phyloP scores from a whole-genome alignment of 75 land plant species.

The Pinus albicaulis region DNA sequence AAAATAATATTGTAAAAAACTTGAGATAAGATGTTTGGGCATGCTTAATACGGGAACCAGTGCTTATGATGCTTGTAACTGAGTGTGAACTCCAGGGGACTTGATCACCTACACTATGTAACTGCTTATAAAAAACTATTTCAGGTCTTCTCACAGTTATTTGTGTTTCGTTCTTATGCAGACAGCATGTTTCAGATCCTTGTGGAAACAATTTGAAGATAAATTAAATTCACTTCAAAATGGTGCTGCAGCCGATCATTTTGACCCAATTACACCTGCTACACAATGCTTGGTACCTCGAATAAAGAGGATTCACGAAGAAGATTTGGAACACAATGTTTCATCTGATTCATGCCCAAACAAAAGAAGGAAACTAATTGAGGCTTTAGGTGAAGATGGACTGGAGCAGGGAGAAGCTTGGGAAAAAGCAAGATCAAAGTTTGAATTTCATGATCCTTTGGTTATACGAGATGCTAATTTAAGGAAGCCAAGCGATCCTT shows the following conservation, averaged over 20 bases:
- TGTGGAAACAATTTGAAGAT: neutral
- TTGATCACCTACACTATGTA: too few relatives aligned
- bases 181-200: neutral
- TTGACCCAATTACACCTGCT: slow-evolving; percentile 49
- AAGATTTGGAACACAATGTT: slow-evolving; percentile 21
- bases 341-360: slow-evolving; percentile 12
- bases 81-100: too few relatives aligned
- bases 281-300: slow-evolving; percentile 50
- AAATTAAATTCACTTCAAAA: neutral
- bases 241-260: slow-evolving; percentile 18
- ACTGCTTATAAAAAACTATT: too few relatives aligned
- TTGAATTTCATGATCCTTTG: slow-evolving; percentile 81
- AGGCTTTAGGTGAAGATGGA: slow-evolving; percentile 28
- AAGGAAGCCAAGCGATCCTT: slow-evolving; percentile 64
- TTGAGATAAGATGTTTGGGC: too few relatives aligned
- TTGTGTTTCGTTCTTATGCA: neutral
- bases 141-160: neutral
- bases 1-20: too few relatives aligned
- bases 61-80: too few relatives aligned
- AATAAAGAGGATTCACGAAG: slow-evolving; percentile 59
- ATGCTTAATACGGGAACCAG: too few relatives aligned
- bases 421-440: slow-evolving; percentile 59
- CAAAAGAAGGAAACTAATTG: slow-evolving; percentile 54
- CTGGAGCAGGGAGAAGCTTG: slow-evolving; percentile 18
- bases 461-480: slow-evolving; percentile 63